Percentiles rank a stretch among this genome's conserved stretches.
Conservation (phyloP, 2,329 filamentous ascomycete species). For the Talaromyces atroroseus region DNA sequence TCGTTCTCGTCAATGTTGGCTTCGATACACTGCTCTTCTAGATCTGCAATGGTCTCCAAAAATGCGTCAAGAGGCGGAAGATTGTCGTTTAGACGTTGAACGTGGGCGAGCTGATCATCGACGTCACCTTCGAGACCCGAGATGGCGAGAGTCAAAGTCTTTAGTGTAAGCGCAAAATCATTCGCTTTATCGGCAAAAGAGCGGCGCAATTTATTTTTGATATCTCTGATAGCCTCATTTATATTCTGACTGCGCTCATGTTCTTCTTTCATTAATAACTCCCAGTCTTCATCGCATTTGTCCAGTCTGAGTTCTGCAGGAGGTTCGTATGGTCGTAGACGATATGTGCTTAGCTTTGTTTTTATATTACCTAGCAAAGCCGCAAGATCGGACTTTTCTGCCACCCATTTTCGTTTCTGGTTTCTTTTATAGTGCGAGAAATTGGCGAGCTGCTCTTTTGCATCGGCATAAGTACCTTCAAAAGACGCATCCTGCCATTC, state of each 20-base stretch:
- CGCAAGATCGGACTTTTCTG: conserved; percentile 92
- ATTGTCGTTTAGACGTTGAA: conserved; percentile 76
- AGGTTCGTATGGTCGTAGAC: conserved; percentile 83
- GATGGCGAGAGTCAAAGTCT: conserved; percentile 89
- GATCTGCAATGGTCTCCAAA: conserved; percentile 74
- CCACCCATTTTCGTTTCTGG: conserved; percentile 91
- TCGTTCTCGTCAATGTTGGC: conserved; percentile 99
- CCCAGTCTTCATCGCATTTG: conserved; percentile 77
- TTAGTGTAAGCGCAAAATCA: conserved; percentile 90
- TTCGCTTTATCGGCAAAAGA: conserved; percentile 98
- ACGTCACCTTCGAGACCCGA: conserved; percentile 96
- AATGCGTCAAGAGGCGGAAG: conserved; percentile 86
- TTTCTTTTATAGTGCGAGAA: conserved; percentile 88
- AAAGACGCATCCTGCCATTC: conserved; percentile 76
- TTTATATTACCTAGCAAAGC: conserved; percentile 96
- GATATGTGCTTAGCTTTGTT: conserved; percentile 94
- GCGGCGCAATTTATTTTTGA: conserved; percentile 89
- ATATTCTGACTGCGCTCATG: conserved; percentile 86
- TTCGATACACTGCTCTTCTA: conserved; percentile 86
- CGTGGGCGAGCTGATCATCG: conserved; percentile 87
- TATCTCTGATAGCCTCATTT: conserved; percentile 97
- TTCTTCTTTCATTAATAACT: conserved; percentile 71
- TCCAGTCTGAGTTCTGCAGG: conserved; percentile 78
- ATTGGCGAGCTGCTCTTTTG: conserved; percentile 74
- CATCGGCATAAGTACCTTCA: conserved; percentile 86